phyloP scores from a whole-genome alignment of 1,284 basidiomycete genomes.

The Afroboletus lepidellus region DNA sequence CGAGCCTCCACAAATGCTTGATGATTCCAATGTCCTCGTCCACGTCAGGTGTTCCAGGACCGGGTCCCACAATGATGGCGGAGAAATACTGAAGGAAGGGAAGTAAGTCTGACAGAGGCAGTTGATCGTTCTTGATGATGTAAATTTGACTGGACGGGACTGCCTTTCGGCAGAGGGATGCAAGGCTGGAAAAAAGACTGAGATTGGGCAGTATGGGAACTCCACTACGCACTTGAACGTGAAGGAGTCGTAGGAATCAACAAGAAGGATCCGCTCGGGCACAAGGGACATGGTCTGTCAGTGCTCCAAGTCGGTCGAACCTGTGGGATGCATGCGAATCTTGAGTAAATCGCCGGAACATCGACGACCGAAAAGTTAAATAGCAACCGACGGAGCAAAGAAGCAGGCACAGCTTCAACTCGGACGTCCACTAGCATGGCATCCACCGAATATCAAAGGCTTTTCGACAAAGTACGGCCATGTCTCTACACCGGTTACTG shows the following conservation, averaged over 20 bases:
- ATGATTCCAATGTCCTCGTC: slow-evolving; percentile 65
- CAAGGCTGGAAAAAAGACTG: slow-evolving; percentile 46
- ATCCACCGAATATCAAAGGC: slow-evolving; percentile 20
- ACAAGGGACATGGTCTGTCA: neutral
- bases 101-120: slow-evolving; percentile 49
- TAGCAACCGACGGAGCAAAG: neutral
- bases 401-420: neutral
- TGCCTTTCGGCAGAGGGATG: slow-evolving; percentile 57
- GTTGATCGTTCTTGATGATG: slow-evolving; percentile 70
- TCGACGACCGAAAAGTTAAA: neutral
- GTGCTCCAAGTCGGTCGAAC: neutral
- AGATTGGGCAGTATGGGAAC: slow-evolving; percentile 1
- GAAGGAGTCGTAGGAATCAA: slow-evolving; percentile 87
- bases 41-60: slow-evolving; percentile 75
- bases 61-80: slow-evolving; percentile 74
- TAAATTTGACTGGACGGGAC: slow-evolving; percentile 59
- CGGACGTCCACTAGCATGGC: slow-evolving; percentile 5
- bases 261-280: slow-evolving; percentile 52
- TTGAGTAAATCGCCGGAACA: neutral
- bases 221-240: slow-evolving; percentile 69
- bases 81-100: slow-evolving; percentile 58
- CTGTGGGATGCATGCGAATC: neutral
- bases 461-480: slow-evolving; percentile 37
- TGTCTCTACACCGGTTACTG: neutral
- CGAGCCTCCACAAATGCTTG: slow-evolving; percentile 62